Conservation (phyloP, 306 rosid genomes). For the Begonia fuchsioides region DNA sequence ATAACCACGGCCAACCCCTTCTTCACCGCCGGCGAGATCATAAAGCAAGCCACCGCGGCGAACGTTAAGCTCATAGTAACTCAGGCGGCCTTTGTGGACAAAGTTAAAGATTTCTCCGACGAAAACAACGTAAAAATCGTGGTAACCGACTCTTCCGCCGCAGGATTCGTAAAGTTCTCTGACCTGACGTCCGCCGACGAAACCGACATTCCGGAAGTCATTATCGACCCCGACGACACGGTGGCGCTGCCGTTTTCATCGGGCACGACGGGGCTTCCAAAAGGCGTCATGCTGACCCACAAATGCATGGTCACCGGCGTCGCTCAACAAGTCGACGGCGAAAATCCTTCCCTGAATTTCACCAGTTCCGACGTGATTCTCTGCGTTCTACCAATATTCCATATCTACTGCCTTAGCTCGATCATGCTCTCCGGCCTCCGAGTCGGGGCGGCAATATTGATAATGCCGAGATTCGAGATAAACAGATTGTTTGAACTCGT, state of each 20-base stretch:
- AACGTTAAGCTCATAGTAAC: constrained; percentile 35
- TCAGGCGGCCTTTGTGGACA: constrained; percentile 25
- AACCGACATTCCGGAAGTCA: constrained; percentile 12
- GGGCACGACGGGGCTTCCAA: constrained; percentile 64
- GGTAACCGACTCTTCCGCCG: constrained; percentile 21
- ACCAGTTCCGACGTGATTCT: constrained; percentile 34
- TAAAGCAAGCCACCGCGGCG: constrained; percentile 49
- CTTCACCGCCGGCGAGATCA: constrained; percentile 33
- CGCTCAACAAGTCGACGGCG: constrained; percentile 74
- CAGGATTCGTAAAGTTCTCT: constrained; percentile 31
- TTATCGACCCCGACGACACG: constrained; percentile 29
- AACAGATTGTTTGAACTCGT: constrained; percentile 22
- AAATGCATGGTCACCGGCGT: constrained; percentile 60
- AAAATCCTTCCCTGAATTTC: constrained; percentile 51
- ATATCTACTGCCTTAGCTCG: constrained; percentile 66
- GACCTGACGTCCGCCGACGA: constrained; percentile 19
- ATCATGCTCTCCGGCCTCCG: constrained; percentile 54
- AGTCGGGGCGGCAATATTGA: constrained; percentile 44
- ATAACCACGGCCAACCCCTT: constrained; percentile 56
- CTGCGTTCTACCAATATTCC: constrained; percentile 59
- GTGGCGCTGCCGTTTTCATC: constrained; percentile 73
- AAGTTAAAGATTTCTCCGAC: constrained; percentile 22
- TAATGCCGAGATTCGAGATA: constrained; percentile 58
- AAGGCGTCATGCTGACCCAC: constrained; percentile 79
- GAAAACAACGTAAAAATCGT: constrained; percentile 13